Base-by-base conservation (phyloP, 176 grass and related monocot species). In the Elymus sibiricus region DNA sequence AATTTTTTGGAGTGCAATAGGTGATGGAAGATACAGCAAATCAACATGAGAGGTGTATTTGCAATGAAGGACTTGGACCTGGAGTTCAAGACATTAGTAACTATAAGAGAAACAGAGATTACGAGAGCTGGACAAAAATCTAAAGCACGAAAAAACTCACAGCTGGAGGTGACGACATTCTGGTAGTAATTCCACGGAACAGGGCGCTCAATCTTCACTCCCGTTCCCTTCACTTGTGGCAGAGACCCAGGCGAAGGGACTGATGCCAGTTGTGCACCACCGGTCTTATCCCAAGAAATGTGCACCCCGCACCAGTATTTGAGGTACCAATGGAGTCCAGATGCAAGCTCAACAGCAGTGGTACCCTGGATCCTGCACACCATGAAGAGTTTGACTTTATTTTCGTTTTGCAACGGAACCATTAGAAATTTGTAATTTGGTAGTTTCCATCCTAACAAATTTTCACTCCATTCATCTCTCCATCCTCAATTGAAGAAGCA, bases 151-250 rank as follows among this genome's bases (percentile, higher is more conserved):
- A 88, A 90, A 34, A 75, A 93, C 95, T 88, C 89, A 98, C 93
- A 98, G 74, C 95, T 98, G n/a, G 95, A 98, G 59, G 95, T 98
- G 42, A 95, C 95, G 15, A 98, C 95, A 89, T 98, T 98, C 87
- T 98, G 95, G 82, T 98, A 98, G 88, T 95, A 98, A 82, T 86
- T 98, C 95, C 95, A 98, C 0, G 90, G 93, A 85, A 95, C 93
- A 51, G 95, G 91, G 1, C 95, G 95, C 84, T 92, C 95, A 80
- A 98, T 74, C 82, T 95, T 95, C 78, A 98, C 87, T 72, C 93
- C 93, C 1, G 62, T 51, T 22, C 28, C 87, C 38, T 90, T 90
- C 51, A 98, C 93, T 79, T 12, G 85, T 1, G 93, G 91, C 31
- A 98, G 87, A 62, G 91, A 90, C 21, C 93, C 91, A 76, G 93